Conservation (phyloP, 768 basidiomycete genomes). For the Lactarius deliciosus region DNA sequence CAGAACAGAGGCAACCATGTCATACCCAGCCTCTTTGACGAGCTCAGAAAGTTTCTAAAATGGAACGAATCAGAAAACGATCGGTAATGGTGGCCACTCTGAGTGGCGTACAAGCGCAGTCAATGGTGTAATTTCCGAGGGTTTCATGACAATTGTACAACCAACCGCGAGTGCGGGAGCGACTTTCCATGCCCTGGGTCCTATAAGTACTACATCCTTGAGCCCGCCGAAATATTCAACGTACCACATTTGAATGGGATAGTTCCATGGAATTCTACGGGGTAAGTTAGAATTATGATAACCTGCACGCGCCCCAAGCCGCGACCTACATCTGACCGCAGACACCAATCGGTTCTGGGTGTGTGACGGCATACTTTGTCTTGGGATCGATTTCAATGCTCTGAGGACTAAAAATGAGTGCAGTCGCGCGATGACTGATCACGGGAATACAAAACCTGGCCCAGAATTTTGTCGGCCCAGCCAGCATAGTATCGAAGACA, state of each 20-base stretch:
- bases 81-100: constrained; percentile 9
- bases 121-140: constrained; percentile 83
- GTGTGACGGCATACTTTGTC: constrained; percentile 80
- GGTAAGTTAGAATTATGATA: constrained; percentile 9
- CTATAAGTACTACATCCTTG: neutral
- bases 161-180: constrained; percentile 90
- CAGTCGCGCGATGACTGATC: neutral
- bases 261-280: constrained; percentile 87
- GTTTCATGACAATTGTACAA: constrained; percentile 94
- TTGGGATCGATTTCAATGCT: constrained; percentile 80
- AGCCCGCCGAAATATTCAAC: constrained; percentile 19
- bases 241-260: constrained; percentile 84
- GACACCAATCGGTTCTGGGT: constrained; percentile 90
- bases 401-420: constrained; percentile 38
- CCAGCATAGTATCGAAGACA: constrained; percentile 92
- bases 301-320: constrained; percentile 19
- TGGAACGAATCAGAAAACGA: constrained; percentile 17
- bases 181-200: constrained; percentile 80
- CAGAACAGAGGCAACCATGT: neutral
- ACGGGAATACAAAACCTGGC: constrained; percentile 55
- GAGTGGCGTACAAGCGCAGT: constrained; percentile 64
- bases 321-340: constrained; percentile 80
- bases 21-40: constrained; percentile 79
- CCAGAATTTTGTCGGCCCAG: constrained; percentile 92
- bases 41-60: constrained; percentile 78